Evolutionary conservation across 352 stramenopile species (phyloP), one percentile per base, ranked within the genome.

Genomic region (Globisporangium cederbergense): DNA sequence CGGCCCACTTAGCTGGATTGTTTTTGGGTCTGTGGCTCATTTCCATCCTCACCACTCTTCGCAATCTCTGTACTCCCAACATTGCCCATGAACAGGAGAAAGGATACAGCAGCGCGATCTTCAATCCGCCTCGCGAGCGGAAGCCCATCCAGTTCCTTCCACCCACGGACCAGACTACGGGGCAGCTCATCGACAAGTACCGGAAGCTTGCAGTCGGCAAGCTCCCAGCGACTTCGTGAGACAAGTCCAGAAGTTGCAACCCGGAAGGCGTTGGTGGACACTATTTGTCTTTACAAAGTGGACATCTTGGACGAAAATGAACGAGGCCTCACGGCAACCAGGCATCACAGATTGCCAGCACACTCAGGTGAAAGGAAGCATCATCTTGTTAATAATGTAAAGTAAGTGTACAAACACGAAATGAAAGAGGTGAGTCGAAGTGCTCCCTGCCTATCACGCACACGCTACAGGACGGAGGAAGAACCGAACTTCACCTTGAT

Each of bases 141-240:
- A 86, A 82, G n/a, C 62, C 72, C 10, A 70, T 81, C 42, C 72
- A 81, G 11, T 86, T 88, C 58, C 70, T 72, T 9, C 68, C 81
- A 3, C 82, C 86, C 1, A 78, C 64, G 1, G 79, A 91, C 54
- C 72, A 87, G 65, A 89, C 78, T 7, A 88, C 83, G 3, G 76
- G 71, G 1, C 79, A 93, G 43, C 71, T 91, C 49, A 87, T 95
- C 47, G 80, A 91, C 45, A 95, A 93, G 50, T 93, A 89, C 62
- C 75, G 83, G 9, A 95, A 93, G 68, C 82, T 95, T 20, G 78
- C 86, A 18, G 82, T 91, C 0, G 82, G 86, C 30, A 89, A 86
- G 53, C 52, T 90, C 42, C 79, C 79, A 0, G 66, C 74, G 46
- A 34, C 25, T 5, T 34, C 38, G 8, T 25, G 66, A 34, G 32